Percentiles rank a stretch among this genome's conserved stretches.
Conservation (phyloP, 2,329 filamentous ascomycete genomes). For the Aureobasidium sp. region DNA sequence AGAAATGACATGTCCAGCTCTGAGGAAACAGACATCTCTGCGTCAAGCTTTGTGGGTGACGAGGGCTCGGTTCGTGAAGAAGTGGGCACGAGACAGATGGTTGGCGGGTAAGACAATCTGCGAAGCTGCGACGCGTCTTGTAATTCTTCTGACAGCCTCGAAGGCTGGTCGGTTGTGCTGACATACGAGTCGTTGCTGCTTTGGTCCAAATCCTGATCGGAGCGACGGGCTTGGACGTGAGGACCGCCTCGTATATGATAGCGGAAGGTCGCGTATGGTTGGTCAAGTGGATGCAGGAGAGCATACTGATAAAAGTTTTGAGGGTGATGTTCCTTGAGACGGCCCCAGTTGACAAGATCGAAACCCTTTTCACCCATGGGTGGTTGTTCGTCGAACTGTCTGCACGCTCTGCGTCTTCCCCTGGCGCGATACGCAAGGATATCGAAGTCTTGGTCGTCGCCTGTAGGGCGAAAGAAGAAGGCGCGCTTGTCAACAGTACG, state of each 20-base stretch:
- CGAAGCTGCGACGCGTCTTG: background rate
- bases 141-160: background rate
- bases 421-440: conserved; percentile 34
- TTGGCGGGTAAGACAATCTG: conserved; percentile 9
- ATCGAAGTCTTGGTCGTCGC: conserved; percentile 29
- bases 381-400: conserved; percentile 18
- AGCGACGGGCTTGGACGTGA: background rate
- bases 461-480: conserved; percentile 30
- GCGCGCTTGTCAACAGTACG: conserved; percentile 33
- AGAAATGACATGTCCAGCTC: background rate
- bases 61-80: background rate
- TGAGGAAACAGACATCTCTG: background rate
- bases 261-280: conserved; percentile 40
- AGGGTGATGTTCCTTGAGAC: conserved; percentile 31
- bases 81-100: background rate
- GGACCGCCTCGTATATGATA: conserved; percentile 21
- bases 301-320: conserved; percentile 42
- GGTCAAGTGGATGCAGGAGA: conserved; percentile 40
- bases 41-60: conserved; percentile 2
- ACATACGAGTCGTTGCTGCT: background rate
- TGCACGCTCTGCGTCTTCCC: conserved; percentile 31
- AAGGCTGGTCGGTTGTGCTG: background rate
- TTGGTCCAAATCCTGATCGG: background rate
- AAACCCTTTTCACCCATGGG: conserved; percentile 16
- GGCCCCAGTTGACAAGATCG: conserved; percentile 30